phyloP scores from a whole-genome alignment of 352 stramenopile genomes.

The Lagenidium sp. region DNA sequence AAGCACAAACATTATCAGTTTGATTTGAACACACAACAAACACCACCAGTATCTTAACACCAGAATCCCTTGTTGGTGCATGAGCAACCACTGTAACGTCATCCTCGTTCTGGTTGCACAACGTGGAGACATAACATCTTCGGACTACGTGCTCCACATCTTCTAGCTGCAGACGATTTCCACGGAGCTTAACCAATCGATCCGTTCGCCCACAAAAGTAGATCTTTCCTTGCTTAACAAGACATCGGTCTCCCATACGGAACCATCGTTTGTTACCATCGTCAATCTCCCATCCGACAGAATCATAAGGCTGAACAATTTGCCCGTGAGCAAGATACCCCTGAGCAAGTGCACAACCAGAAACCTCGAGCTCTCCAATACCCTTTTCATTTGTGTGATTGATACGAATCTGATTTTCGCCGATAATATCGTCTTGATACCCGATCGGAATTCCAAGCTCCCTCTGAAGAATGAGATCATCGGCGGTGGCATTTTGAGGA shows the following conservation, averaged over 20 bases:
- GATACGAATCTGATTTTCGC: neutral
- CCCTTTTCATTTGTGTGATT: neutral
- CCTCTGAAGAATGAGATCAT: conserved; percentile 6
- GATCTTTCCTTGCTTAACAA: conserved; percentile 15
- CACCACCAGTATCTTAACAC: too few relatives aligned
- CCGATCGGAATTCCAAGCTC: conserved; percentile 35
- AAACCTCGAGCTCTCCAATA: conserved; percentile 26
- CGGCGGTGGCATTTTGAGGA: conserved; percentile 3
- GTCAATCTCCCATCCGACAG: neutral
- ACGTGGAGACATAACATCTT: too few relatives aligned
- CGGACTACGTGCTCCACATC: conserved; percentile 34
- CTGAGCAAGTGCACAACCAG: conserved; percentile 18
- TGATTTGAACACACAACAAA: too few relatives aligned
- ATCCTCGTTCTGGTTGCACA: too few relatives aligned
- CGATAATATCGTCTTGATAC: conserved; percentile 19
- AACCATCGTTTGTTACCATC: conserved; percentile 12
- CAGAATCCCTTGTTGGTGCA: too few relatives aligned
- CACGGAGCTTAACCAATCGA: conserved; percentile 42
- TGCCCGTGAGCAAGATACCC: conserved; percentile 19
- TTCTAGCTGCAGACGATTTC: conserved; percentile 39
- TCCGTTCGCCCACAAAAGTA: conserved; percentile 38
- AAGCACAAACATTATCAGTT: too few relatives aligned
- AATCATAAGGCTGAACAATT: neutral
- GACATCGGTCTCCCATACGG: conserved; percentile 35
- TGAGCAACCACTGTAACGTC: too few relatives aligned